Base-by-base conservation (phyloP, 768 basidiomycete genomes). In the Russula emetica region DNA sequence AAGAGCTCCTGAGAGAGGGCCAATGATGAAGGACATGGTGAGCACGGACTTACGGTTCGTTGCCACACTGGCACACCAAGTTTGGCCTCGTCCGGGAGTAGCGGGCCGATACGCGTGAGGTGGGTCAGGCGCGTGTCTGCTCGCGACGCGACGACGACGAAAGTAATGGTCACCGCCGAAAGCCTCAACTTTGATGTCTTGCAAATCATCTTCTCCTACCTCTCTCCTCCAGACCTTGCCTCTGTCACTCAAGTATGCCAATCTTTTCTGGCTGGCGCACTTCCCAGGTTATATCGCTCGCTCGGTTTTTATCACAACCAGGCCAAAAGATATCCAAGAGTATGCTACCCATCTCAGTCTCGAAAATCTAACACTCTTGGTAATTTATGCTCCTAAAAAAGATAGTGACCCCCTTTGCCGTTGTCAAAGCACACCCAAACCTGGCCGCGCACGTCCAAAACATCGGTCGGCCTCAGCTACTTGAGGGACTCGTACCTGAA, bases 101-200 rank as follows among this genome's bases (percentile, higher is more conserved):
- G 34, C 60, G 60, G 60, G 44, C 60, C 60, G 60, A 24, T 10
- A 5, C 5, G 30, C 38, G 38, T 34, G n/a, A 42, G 6, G 6
- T 30, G n/a, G n/a, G n/a, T n/a, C n/a, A n/a, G n/a, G n/a, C n/a
- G n/a, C n/a, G n/a, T n/a, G n/a, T n/a, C n/a, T n/a, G n/a, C n/a
- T n/a, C 36, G 34, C 34, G 34, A 34, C 34, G 34, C 34, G 34
- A 34, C 34, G 8, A 10, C n/a, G n/a, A 13, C 5, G 36, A 36
- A 32, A 22, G 28, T 20, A 18, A 88, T 88, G 87, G 82, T 85
- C 52, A 79, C 83, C 34, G 84, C 83, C 13, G 83, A 87, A 67
- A 87, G 82, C 68, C 76, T 89, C 53, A 85, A 90, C 66, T 78
- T 84, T 22, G 89, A 92, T 74, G 85, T 90, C 42, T 79, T 90